Evolutionary conservation across 306 rosid genomes (phyloP).

Genomic region (Cicer cuneatum): DNA sequence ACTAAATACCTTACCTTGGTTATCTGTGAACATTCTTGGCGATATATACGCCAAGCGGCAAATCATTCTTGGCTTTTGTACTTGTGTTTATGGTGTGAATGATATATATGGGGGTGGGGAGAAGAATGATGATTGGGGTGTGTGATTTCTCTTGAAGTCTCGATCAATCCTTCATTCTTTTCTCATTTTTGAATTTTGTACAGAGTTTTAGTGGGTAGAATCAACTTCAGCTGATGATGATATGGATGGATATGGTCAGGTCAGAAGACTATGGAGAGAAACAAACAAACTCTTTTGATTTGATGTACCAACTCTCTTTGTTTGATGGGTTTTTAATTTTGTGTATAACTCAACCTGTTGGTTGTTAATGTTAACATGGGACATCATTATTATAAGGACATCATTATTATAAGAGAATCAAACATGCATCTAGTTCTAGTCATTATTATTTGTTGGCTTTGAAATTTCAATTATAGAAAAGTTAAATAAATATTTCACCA

Average conservation of each 20-base stretch:
- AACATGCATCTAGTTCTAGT: conserved; percentile 36
- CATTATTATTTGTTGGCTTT: conserved; percentile 7
- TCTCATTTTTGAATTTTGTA: conserved; percentile 66
- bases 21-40: conserved; percentile 63
- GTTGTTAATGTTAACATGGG: conserved; percentile 46
- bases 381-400: conserved; percentile 41
- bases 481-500: background rate
- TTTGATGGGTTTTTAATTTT: conserved; percentile 38
- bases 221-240: conserved; percentile 48
- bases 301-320: conserved; percentile 45
- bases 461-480: background rate
- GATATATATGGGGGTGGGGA: conserved; percentile 51
- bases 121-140: conserved; percentile 50
- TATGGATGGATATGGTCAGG: conserved; percentile 38
- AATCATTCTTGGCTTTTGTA: conserved; percentile 97
- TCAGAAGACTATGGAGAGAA: conserved; percentile 42
- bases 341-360: conserved; percentile 43
- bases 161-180: conserved; percentile 53
- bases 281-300: conserved; percentile 40
- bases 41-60: conserved; percentile 75
- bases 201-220: conserved; percentile 61
- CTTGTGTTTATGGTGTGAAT: conserved; percentile 61
- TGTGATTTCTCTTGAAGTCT: conserved; percentile 54
- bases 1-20: conserved; percentile 46
- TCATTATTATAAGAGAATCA: conserved; percentile 37